Evolutionary conservation across 345 rosid genomes (phyloP).

Genomic region (Pistacia integerrima): DNA sequence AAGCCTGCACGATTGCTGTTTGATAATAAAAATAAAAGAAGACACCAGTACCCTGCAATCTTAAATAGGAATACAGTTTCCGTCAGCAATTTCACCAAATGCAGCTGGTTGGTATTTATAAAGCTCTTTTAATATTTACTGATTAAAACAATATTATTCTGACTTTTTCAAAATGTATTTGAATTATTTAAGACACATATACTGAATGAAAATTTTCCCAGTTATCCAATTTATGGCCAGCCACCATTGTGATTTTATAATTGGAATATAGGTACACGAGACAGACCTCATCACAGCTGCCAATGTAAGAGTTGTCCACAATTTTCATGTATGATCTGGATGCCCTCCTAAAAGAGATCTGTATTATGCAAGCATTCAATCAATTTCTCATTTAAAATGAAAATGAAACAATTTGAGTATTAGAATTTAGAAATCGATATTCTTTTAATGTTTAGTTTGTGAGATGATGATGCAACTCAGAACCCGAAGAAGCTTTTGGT

Average conservation of each 20-base stretch:
- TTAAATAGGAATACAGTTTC: too few species aligned
- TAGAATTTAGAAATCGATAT: conserved; percentile 1
- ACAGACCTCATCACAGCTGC: conserved; percentile 73
- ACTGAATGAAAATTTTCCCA: not conserved
- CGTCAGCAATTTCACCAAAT: too few species aligned
- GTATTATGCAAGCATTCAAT: conserved; percentile 17
- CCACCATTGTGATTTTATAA: not conserved
- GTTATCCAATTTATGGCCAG: not conserved
- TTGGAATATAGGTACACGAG: not conserved
- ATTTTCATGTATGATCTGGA: conserved; percentile 57
- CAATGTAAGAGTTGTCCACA: conserved; percentile 66
- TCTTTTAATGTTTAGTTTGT: not conserved
- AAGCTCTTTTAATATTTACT: too few species aligned
- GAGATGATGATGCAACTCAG: not conserved
- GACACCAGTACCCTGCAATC: too few species aligned
- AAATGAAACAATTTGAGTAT: not conserved
- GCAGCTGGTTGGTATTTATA: too few species aligned
- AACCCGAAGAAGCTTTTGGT: not conserved
- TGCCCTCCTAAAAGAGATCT: conserved; percentile 65
- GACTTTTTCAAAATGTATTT: not conserved
- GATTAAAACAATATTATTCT: not conserved
- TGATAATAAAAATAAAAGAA: too few species aligned
- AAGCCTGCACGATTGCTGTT: too few species aligned
- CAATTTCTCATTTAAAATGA: not conserved
- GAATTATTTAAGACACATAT: not conserved